Base-by-base conservation (phyloP, 768 basidiomycete species). In the Saitozyma podzolica region DNA sequence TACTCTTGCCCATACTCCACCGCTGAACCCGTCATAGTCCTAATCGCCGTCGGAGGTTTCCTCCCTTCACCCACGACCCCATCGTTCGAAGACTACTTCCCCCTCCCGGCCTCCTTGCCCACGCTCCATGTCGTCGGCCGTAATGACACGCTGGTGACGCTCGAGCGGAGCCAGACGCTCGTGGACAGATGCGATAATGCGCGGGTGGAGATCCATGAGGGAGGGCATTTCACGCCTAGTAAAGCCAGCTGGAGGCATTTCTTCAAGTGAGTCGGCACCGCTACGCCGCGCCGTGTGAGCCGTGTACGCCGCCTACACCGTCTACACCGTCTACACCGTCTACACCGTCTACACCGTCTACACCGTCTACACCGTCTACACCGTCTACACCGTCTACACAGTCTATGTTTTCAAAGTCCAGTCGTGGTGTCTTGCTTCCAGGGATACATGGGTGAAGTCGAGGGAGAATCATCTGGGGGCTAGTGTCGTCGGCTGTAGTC, bases 1-100 rank as follows among this genome's bases (percentile, higher is more conserved):
- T 29, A 29, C 29, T 29, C 29, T 29, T 29, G 29, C 29, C 29
- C 29, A 29, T 29, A 29, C 29, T 29, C 29, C 29, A 29, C 29
- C 29, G 29, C 29, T 29, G 29, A 29, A 62, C 37, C 14, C 45
- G 45, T 53, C 37, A 20, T 61, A 77, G 75, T 77, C 58, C 59
- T 68, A 13, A 77, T 79, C 51, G 70, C 62, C 51, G 73, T 73
- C 20, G 78, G 78, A 47, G 78, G 78, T 14, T 79, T 77, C 66
- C 43, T 69, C 8, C 72, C 76, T 9, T 52, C 58, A 9, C 50
- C 74, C 10, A 41, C 53, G 40, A 55, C 65, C 17, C 71, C 72
- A 10, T 56, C 63, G 11, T 67, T 77, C 52, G 45, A 45, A 8
- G 53, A 58, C 29, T 73, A 68, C 50, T 79, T 76, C 72, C 78